These are phyloP conservation scores for Fusarium sublunatum DNA, from an alignment of 2,329 filamentous ascomycete genomes.

Conservation along the genomic window DNA sequence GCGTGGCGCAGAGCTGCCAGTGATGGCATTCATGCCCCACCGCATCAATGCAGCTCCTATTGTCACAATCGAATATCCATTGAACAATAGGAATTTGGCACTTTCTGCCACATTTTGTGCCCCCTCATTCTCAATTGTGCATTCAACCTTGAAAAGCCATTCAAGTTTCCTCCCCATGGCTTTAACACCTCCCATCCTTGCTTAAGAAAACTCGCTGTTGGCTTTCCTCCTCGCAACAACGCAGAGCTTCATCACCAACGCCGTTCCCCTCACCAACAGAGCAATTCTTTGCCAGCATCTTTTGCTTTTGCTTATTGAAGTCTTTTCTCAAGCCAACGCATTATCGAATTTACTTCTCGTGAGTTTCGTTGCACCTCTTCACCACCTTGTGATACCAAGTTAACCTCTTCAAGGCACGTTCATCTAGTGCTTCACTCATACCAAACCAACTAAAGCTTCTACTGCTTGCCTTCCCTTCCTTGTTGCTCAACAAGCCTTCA, in stretches of 20 bases:
- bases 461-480: background rate
- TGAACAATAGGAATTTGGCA: conserved; percentile 20
- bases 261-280: background rate
- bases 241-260: background rate
- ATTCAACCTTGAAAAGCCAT: background rate
- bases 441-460: background rate
- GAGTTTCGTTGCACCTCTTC: background rate
- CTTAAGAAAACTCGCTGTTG: background rate
- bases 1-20: background rate
- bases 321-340: background rate
- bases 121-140: background rate
- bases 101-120: background rate
- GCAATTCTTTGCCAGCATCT: background rate
- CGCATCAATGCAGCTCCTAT: conserved; percentile 1
- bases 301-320: background rate
- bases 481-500: background rate
- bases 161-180: background rate
- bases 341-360: conserved; percentile 7
- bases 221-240: conserved; percentile 2
- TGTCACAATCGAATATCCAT: conserved; percentile 16
- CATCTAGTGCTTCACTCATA: conserved; percentile 1
- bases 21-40: conserved; percentile 7
- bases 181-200: background rate
- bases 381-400: background rate
- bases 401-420: conserved; percentile 4